These are phyloP conservation scores for Rasamsonia emersonii DNA, from an alignment of 2,329 filamentous ascomycete genomes.

Conservation along the genomic window DNA sequence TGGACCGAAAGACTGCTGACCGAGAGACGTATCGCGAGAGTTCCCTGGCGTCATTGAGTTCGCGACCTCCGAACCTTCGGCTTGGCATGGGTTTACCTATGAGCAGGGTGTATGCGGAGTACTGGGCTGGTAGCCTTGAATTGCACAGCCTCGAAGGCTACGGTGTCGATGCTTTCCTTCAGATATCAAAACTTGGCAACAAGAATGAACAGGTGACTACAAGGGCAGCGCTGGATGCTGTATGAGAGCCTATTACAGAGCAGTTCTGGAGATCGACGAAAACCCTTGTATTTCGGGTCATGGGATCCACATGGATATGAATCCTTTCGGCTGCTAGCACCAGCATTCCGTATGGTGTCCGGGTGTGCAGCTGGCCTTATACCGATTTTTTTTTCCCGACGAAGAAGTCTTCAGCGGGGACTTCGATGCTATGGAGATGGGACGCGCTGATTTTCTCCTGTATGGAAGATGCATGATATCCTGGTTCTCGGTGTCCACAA, in stretches of 20 bases:
- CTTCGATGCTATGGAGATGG: too few species aligned
- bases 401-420: too few species aligned
- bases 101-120: constrained; percentile 91
- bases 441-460: too few species aligned
- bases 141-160: constrained; percentile 92
- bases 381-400: too few species aligned
- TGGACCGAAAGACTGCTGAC: constrained; percentile 22
- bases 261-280: too few species aligned
- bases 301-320: too few species aligned
- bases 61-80: constrained; percentile 73
- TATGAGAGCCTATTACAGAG: constrained; percentile 43
- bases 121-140: constrained; percentile 90
- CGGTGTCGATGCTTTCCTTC: constrained; percentile 88
- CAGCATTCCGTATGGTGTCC: too few species aligned
- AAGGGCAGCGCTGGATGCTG: constrained; percentile 66
- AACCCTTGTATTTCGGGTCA: too few species aligned
- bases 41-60: constrained; percentile 72
- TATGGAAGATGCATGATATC: too few species aligned
- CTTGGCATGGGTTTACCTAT: constrained; percentile 90
- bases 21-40: constrained; percentile 41
- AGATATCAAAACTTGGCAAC: constrained; percentile 93
- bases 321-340: too few species aligned
- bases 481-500: too few species aligned
- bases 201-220: constrained; percentile 91
- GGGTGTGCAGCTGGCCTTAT: too few species aligned